phyloP scores from a whole-genome alignment of 2,329 filamentous ascomycete genomes.

The Arthrocladium fulminans region DNA sequence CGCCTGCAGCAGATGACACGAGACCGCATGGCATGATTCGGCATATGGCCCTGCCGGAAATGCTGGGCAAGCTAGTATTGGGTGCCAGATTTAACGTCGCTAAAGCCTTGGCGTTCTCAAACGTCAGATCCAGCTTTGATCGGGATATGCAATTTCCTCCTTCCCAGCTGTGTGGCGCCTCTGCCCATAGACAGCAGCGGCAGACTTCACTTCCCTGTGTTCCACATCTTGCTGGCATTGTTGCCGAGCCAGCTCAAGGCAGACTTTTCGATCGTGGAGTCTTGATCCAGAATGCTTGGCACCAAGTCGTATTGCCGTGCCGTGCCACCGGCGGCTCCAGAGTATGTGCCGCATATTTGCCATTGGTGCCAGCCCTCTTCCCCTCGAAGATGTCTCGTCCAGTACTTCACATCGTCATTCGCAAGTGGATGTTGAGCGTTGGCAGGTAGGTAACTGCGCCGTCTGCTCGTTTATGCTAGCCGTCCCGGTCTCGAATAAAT shows the following conservation, averaged over 20 bases:
- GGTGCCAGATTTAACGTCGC: no score
- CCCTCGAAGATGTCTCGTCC: slow-evolving; percentile 1
- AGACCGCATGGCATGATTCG: no score
- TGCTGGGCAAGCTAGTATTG: no score
- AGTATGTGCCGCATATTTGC: background rate
- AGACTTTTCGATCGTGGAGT: background rate
- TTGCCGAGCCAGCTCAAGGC: background rate
- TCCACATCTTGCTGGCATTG: background rate
- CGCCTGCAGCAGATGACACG: no score
- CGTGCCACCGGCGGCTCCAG: background rate
- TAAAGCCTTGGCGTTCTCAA: no score
- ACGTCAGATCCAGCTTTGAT: no score
- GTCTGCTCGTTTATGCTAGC: background rate
- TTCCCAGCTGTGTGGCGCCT: background rate
- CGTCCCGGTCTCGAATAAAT: no score
- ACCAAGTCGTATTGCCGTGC: background rate
- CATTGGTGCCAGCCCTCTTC: background rate
- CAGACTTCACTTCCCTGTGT: background rate
- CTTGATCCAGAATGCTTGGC: background rate
- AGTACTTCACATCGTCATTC: background rate
- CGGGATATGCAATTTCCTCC: background rate
- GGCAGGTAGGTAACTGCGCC: background rate
- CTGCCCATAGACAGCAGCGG: background rate
- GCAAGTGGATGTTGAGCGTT: background rate
- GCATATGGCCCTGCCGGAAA: no score